Evolutionary conservation across 2,329 filamentous ascomycete genomes (phyloP).

Genomic region (Chaetomiaceae sp.): DNA sequence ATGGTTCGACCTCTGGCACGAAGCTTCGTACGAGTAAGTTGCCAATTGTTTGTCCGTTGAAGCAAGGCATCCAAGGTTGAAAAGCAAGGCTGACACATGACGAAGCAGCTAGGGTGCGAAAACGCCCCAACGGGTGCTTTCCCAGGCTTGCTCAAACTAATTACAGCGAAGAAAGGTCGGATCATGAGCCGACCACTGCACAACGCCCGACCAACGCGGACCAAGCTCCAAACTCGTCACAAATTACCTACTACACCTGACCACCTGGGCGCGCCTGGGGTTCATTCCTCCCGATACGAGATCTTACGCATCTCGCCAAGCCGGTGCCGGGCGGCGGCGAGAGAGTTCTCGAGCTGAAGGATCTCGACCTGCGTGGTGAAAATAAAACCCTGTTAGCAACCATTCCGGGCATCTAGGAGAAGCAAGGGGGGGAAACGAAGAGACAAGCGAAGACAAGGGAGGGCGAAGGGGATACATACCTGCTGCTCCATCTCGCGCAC

Average conservation of each 20-base stretch:
- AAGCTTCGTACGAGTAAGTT: too few relatives aligned
- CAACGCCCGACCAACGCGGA: too few relatives aligned
- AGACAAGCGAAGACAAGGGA: neutral
- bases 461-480: slow-evolving; percentile 51
- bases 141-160: neutral
- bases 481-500: slow-evolving; percentile 99
- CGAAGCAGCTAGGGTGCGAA: too few relatives aligned
- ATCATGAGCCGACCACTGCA: too few relatives aligned
- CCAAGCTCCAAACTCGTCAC: too few relatives aligned
- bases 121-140: too few relatives aligned
- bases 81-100: too few relatives aligned
- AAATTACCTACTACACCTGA: too few relatives aligned
- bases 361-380: slow-evolving; percentile 72
- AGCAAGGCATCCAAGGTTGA: too few relatives aligned
- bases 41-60: too few relatives aligned
- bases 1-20: too few relatives aligned
- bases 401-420: neutral
- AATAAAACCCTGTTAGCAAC: slow-evolving; percentile 19
- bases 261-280: too few relatives aligned
- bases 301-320: slow-evolving; percentile 98
- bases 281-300: slow-evolving; percentile 81
- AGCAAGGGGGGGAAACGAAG: neutral
- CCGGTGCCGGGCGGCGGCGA: slow-evolving; percentile 70
- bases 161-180: neutral
- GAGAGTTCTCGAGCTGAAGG: slow-evolving; percentile 82